A percentile compares a stretch with the other conserved stretches of the same genome.
Conservation (phyloP, 371 early-diverging fungal species). For the Dichotomocladium elegans region DNA sequence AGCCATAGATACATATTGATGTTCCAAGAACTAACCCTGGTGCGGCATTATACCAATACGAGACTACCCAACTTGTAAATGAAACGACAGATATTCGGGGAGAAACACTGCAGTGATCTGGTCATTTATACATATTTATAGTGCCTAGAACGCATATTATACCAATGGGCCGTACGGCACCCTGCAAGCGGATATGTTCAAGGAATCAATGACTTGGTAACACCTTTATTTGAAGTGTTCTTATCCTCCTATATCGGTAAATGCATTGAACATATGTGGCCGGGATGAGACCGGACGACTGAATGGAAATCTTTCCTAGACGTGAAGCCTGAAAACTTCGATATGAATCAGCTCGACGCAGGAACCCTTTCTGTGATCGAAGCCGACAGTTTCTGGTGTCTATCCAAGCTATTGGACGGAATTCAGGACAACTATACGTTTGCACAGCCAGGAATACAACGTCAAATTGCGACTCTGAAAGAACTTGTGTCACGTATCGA, state of each 20-base stretch:
- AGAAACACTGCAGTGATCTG: neutral
- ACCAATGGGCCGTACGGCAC: conserved; percentile 96
- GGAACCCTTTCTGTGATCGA: conserved; percentile 73
- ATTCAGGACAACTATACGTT: conserved; percentile 98
- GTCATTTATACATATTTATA: conserved; percentile 17
- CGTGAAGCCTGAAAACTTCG: conserved; percentile 67
- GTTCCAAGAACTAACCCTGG: conserved; percentile 89
- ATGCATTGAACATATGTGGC: neutral
- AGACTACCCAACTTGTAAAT: conserved; percentile 73
- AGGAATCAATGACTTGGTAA: conserved; percentile 98
- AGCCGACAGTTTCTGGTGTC: conserved; percentile 95
- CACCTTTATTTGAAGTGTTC: conserved; percentile 94
- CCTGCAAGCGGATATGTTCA: conserved; percentile 99
- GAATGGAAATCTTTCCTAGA: conserved; percentile 18
- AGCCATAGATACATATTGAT: conserved; percentile 85
- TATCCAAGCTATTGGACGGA: conserved; percentile 91
- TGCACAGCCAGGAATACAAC: conserved; percentile 94
- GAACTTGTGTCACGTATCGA: conserved; percentile 92
- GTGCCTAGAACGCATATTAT: conserved; percentile 92
- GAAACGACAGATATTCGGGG: neutral
- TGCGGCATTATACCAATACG: conserved; percentile 78
- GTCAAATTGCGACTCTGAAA: conserved; percentile 82
- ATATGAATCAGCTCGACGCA: conserved; percentile 56
- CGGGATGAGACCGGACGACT: neutral
- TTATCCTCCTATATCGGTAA: conserved; percentile 66